phyloP scores from a whole-genome alignment of 202 grass and related monocot genomes.

The Schoenoplectus triqueter region DNA sequence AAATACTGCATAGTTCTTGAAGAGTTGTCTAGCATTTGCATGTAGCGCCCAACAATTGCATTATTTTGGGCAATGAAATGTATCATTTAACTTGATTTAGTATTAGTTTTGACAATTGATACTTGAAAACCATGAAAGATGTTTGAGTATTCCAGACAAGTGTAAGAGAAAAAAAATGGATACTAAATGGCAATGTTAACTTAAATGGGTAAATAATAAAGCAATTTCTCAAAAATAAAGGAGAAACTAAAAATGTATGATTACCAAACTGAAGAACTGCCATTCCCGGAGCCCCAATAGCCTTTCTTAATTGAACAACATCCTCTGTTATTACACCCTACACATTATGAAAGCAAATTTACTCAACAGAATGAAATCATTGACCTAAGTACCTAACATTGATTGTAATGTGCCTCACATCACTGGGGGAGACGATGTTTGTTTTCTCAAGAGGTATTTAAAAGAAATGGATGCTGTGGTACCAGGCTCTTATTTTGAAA shows the following conservation, averaged over 20 bases:
- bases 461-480: neutral
- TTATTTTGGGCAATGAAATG: neutral
- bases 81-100: neutral
- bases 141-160: neutral
- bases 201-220: neutral
- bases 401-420: neutral
- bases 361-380: slow-evolving; percentile 20
- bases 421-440: neutral
- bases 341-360: slow-evolving; percentile 34
- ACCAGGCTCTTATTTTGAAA: neutral
- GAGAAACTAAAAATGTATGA: slow-evolving; percentile 14
- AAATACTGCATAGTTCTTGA: slow-evolving; percentile 19
- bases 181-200: neutral
- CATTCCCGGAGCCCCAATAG: slow-evolving; percentile 90
- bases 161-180: neutral
- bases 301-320: slow-evolving; percentile 88
- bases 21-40: neutral
- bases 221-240: neutral
- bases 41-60: neutral
- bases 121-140: neutral
- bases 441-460: neutral
- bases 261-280: slow-evolving; percentile 98
- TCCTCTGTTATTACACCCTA: slow-evolving; percentile 97
- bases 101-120: neutral
- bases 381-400: neutral